Evolutionary conservation across 495 filamentous ascomycete species (phyloP), one percentile per base, ranked within the genome.

Genomic region (Daldinia bambusicola): DNA sequence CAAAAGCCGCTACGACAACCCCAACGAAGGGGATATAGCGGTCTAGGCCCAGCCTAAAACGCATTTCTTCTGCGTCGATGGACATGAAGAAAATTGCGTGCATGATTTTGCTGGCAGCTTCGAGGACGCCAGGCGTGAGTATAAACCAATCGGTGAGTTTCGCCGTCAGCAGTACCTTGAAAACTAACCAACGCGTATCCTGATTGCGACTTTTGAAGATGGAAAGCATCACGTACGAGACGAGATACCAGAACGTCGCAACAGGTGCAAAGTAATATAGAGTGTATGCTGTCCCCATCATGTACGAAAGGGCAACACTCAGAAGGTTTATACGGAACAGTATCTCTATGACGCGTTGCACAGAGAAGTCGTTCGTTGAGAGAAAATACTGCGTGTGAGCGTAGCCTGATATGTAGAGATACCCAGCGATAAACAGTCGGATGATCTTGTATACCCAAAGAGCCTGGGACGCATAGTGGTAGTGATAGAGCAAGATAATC

Each of bases 351-450:
- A 86, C 77, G 26, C 87, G 82, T 51, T 77, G 74, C 31, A 86
- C 67, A 12, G 88, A 89, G 74, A 83, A 91, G 69, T 90, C 84
- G 5, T 75, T 71, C 67, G 79, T 89, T 55, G 76, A 77, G 18
- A 86, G 75, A 56, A 90, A 84, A 70, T 86, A 89, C 13, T 84
- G 62, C 2, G 89, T 84, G 63, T 90, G 86, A 9, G 86, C 85
- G 66, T 85, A 90, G 53, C 84, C 88, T 52, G 83, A 87, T 71
- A 90, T 78, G 74, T 89, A 91, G 53, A 91, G 77, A 71, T 90
- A 90, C 16, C 81, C 81, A 5, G 89, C 83, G n/a, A 89, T 80
- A 31, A 87, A 75, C 16, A 90, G 66, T 32, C 87, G 83, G 31
- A 87, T 75, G 32, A 86, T 71, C 68, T 86, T 70, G 68, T 89